phyloP scores from a whole-genome alignment of 129 eudicot species.

The Flaveria bidentis region DNA sequence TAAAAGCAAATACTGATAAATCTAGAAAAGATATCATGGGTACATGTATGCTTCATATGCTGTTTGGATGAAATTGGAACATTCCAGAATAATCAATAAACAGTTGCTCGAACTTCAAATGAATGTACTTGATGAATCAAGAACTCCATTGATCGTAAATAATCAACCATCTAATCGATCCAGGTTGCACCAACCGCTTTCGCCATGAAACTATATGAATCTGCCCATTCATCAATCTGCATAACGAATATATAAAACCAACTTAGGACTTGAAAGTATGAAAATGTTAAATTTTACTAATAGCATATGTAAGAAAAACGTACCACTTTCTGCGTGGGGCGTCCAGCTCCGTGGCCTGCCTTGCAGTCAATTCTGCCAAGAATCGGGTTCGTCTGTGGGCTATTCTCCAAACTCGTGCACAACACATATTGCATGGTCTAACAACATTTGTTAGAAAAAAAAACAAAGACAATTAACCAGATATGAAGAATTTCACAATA shows the following conservation, averaged over 20 bases:
- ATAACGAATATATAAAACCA: conserved; percentile 2
- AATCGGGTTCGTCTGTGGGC: conserved; percentile 47
- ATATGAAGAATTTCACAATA: neutral
- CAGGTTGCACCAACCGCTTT: conserved; percentile 44
- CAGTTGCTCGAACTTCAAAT: neutral
- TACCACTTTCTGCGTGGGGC: conserved; percentile 53
- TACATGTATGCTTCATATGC: neutral
- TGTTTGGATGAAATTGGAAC: neutral
- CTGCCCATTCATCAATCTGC: conserved; percentile 52
- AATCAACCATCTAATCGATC: conserved; percentile 32
- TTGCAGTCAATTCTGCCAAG: conserved; percentile 50
- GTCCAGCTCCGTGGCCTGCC: conserved; percentile 50
- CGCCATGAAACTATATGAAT: conserved; percentile 48
- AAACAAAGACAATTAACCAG: neutral
- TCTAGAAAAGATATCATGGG: neutral
- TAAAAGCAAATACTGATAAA: neutral
- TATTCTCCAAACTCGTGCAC: conserved; percentile 47
- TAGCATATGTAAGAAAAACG: neutral
- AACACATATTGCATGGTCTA: conserved; percentile 50
- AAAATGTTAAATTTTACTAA: neutral
- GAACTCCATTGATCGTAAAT: neutral
- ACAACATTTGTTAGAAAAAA: neutral
- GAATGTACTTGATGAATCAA: neutral
- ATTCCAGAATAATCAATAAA: neutral
- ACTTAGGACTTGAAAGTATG: neutral